Conservation (phyloP, 139 green algal genomes). For the Desmodesmus armatus region DNA sequence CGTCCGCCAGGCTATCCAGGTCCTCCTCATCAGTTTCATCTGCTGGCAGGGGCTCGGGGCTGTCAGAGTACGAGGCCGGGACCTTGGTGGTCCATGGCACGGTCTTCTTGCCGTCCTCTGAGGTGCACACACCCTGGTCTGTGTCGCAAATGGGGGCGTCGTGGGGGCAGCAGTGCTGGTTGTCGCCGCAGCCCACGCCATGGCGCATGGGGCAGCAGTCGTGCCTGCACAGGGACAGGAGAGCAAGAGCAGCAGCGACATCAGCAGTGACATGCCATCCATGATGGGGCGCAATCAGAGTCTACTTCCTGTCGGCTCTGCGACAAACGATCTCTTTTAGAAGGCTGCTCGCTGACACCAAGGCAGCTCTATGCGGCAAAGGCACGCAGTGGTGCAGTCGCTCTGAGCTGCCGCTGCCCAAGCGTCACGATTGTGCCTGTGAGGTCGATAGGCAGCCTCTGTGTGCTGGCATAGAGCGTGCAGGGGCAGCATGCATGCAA, state of each 20-base stretch:
- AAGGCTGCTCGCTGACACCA: too few relatives aligned
- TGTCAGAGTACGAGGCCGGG: not conserved
- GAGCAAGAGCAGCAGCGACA: conserved; percentile 7
- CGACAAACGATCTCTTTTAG: too few relatives aligned
- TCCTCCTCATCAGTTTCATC: not conserved
- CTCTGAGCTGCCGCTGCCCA: too few relatives aligned
- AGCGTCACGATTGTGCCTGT: too few relatives aligned
- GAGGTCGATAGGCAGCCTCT: not conserved
- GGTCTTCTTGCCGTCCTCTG: conserved; percentile 43
- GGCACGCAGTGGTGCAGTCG: too few relatives aligned
- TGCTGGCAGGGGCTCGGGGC: not conserved
- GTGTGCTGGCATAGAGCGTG: not conserved
- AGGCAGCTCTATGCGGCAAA: too few relatives aligned
- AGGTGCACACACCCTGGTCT: conserved; percentile 70
- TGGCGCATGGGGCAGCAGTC: conserved; percentile 93
- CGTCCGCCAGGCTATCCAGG: too few relatives aligned
- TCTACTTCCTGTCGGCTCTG: too few relatives aligned
- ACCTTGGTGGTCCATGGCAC: conserved; percentile 35
- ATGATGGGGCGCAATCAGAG: too few relatives aligned
- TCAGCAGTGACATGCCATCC: not conserved
- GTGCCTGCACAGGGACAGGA: conserved; percentile 41
- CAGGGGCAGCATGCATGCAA: not conserved
- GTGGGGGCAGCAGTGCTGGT: conserved; percentile 94
- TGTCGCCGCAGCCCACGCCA: conserved; percentile 94
- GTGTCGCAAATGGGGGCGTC: conserved; percentile 92